These are phyloP conservation scores for Lactuca sativa DNA, from an alignment of 129 eudicot genomes.

Conservation along the genomic window DNA sequence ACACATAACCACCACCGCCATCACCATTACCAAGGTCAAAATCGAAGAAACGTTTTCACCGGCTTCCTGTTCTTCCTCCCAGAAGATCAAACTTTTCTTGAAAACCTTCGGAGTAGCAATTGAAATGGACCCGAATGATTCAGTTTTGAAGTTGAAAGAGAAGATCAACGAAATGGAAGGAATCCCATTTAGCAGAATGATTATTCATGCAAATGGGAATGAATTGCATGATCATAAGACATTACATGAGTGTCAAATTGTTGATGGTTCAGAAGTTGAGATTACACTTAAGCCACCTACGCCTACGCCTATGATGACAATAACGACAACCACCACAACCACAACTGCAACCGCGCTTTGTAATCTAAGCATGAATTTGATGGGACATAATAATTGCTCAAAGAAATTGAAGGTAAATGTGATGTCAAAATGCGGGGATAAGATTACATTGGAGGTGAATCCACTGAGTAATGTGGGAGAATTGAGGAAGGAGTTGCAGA, in stretches of 20 bases:
- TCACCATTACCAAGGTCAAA: slow-evolving; percentile 17
- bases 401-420: slow-evolving; percentile 52
- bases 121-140: slow-evolving; percentile 44
- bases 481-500: slow-evolving; percentile 55
- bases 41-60: slow-evolving; percentile 21
- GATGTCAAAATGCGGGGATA: slow-evolving; percentile 51
- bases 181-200: slow-evolving; percentile 23
- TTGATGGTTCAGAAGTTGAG: slow-evolving; percentile 53
- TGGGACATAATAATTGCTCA: slow-evolving; percentile 18
- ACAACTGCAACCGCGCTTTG: not conserved
- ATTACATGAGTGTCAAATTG: slow-evolving; percentile 43
- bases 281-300: slow-evolving; percentile 34
- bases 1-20: slow-evolving; percentile 1
- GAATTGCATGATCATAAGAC: slow-evolving; percentile 52
- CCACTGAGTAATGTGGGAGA: slow-evolving; percentile 47
- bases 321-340: slow-evolving; percentile 17
- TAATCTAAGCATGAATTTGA: slow-evolving; percentile 17
- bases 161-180: slow-evolving; percentile 49
- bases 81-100: slow-evolving; percentile 36
- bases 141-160: slow-evolving; percentile 48
- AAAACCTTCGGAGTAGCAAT: slow-evolving; percentile 34
- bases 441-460: slow-evolving; percentile 54
- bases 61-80: slow-evolving; percentile 23
- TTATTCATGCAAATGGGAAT: slow-evolving; percentile 39
- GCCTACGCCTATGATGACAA: not conserved